phyloP scores from a whole-genome alignment of 768 basidiomycete species.

The Crassisporium funariophilum region DNA sequence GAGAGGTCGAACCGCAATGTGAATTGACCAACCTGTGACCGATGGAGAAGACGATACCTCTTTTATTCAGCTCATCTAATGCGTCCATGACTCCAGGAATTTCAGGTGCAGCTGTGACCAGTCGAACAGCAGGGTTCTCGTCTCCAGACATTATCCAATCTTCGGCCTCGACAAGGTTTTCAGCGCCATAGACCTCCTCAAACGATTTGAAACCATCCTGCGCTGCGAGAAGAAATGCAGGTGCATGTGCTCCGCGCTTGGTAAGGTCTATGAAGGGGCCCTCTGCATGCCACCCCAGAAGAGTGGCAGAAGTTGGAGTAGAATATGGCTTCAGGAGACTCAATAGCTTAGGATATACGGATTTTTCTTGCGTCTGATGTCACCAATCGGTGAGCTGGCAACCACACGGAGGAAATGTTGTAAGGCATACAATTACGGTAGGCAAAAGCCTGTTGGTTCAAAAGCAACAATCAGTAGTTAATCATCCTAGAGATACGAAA shows the following conservation, averaged over 20 bases:
- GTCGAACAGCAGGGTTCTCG: slow-evolving; percentile 60
- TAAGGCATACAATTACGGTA: slow-evolving; percentile 65
- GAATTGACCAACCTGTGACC: slow-evolving; percentile 71
- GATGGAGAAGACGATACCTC: slow-evolving; percentile 81
- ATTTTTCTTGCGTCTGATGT: slow-evolving; percentile 75
- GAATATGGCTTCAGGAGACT: slow-evolving; percentile 69
- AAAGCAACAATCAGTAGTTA: slow-evolving; percentile 24
- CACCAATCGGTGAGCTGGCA: neutral
- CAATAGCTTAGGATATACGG: slow-evolving; percentile 71
- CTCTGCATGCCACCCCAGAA: slow-evolving; percentile 91
- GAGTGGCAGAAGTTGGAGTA: slow-evolving; percentile 61
- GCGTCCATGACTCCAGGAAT: slow-evolving; percentile 79
- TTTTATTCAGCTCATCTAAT: slow-evolving; percentile 56
- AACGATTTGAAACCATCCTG: slow-evolving; percentile 66
- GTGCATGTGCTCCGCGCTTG: slow-evolving; percentile 86
- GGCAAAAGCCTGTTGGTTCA: slow-evolving; percentile 50
- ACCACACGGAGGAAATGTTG: neutral
- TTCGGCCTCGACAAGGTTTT: slow-evolving; percentile 62
- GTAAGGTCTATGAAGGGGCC: slow-evolving; percentile 83
- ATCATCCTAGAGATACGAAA: neutral
- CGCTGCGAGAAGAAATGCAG: slow-evolving; percentile 63
- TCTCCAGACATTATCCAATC: slow-evolving; percentile 64
- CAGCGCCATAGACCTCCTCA: slow-evolving; percentile 71
- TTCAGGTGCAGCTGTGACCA: slow-evolving; percentile 89
- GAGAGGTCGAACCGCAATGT: neutral